These are phyloP conservation scores for Narthecium ossifragum DNA, from an alignment of 106 monocot genomes.

Conservation along the genomic window DNA sequence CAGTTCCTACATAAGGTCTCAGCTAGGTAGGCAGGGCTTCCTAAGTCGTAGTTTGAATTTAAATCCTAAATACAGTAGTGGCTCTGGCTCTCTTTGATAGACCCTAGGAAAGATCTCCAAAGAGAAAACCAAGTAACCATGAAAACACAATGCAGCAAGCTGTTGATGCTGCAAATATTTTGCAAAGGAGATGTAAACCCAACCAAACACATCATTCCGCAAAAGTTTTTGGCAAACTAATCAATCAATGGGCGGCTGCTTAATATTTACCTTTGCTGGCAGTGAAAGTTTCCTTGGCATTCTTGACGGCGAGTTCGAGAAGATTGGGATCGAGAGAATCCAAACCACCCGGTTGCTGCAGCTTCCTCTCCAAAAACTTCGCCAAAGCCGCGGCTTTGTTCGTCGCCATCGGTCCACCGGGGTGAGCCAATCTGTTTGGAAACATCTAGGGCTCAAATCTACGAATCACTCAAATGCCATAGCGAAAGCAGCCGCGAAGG, in stretches of 20 bases:
- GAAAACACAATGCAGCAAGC: background rate
- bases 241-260: background rate
- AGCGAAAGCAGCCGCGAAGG: no score
- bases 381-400: conserved; percentile 98
- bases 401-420: conserved; percentile 80
- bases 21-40: no score
- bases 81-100: background rate
- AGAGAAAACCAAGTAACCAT: background rate
- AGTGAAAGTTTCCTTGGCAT: conserved; percentile 81
- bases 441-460: no score
- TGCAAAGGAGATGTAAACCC: background rate
- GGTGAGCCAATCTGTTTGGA: conserved; percentile 73
- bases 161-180: no score
- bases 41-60: no score
- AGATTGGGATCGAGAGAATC: conserved; percentile 70
- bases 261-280: conserved; percentile 45
- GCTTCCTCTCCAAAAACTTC: conserved; percentile 93
- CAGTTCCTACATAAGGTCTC: no score
- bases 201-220: background rate
- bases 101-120: background rate
- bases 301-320: conserved; percentile 76
- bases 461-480: no score
- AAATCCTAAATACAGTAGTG: no score
- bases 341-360: conserved; percentile 87
- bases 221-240: background rate